Evolutionary conservation across 495 filamentous ascomycete genomes (phyloP).

Genomic region (Tuber brumale): DNA sequence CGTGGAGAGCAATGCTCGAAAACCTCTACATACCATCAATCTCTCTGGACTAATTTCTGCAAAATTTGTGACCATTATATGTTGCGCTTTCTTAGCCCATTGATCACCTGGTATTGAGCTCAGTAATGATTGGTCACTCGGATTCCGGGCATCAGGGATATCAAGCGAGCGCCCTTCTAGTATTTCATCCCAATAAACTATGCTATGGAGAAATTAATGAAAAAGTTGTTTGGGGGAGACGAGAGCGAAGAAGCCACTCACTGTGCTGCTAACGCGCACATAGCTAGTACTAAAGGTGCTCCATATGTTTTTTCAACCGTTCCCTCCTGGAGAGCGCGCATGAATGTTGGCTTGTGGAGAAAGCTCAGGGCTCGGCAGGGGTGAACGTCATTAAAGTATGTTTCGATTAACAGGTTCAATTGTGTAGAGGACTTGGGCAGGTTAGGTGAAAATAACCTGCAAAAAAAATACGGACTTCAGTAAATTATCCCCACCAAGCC

Average conservation of each 20-base stretch:
- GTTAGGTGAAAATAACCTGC: not conserved
- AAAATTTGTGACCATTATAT: not conserved
- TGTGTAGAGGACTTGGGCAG: not conserved
- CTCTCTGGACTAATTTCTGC: not conserved
- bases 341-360: not conserved
- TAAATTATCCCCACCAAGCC: not conserved
- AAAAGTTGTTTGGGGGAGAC: not conserved
- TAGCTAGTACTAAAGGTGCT: not conserved
- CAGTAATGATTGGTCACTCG: not conserved
- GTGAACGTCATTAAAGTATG: not conserved
- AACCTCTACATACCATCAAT: not conserved
- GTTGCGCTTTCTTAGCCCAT: not conserved
- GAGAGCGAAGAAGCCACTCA: not conserved
- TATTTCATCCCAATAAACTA: not conserved
- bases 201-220: not conserved
- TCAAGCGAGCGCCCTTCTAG: not conserved
- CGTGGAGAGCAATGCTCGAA: not conserved
- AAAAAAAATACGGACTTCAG: conserved; percentile 2
- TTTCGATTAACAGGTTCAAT: not conserved
- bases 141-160: not conserved
- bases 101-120: not conserved
- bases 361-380: not conserved
- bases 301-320: not conserved
- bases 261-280: not conserved
- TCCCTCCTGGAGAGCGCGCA: not conserved